Evolutionary conservation across 192 early-diverging fungal genomes (phyloP).

Genomic region (Entrophospora sp.): DNA sequence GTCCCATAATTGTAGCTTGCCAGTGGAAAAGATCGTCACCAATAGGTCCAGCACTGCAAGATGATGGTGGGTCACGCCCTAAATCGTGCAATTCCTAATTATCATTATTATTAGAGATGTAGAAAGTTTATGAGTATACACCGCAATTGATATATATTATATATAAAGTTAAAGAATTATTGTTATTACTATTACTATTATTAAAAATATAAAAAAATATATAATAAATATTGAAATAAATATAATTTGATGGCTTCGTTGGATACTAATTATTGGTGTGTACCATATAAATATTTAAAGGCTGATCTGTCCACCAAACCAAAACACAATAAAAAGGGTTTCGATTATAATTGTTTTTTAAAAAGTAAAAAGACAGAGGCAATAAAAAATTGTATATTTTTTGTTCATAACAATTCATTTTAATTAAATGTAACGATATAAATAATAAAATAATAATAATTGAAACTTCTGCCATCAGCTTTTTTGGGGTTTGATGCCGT

Average conservation of each 20-base stretch:
- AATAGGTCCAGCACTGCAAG: slow-evolving; percentile 93
- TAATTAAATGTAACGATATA: too few relatives aligned
- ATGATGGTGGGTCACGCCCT: slow-evolving; percentile 93
- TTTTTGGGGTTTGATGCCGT: too few relatives aligned
- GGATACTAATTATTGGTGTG: not conserved
- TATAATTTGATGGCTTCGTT: not conserved
- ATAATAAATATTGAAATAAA: not conserved
- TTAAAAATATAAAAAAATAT: not conserved
- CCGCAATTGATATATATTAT: not conserved
- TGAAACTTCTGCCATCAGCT: too few relatives aligned
- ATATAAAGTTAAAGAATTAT: not conserved
- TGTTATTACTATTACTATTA: not conserved
- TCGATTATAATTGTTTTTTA: too few relatives aligned
- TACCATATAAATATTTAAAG: too few relatives aligned
- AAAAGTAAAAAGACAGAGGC: too few relatives aligned
- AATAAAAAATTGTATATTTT: too few relatives aligned
- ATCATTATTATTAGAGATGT: not conserved
- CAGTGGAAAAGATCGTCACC: slow-evolving; percentile 91
- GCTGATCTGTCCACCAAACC: too few relatives aligned
- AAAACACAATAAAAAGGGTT: too few relatives aligned
- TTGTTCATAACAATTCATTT: too few relatives aligned
- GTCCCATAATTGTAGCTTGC: slow-evolving; percentile 99
- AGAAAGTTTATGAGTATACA: not conserved
- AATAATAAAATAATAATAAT: too few relatives aligned
- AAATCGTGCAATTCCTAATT: slow-evolving; percentile 87